Evolutionary conservation across 108 stramenopile species (phyloP), one percentile per base, ranked within the genome.

Genomic region (Chaetoceros tenuissimus): DNA sequence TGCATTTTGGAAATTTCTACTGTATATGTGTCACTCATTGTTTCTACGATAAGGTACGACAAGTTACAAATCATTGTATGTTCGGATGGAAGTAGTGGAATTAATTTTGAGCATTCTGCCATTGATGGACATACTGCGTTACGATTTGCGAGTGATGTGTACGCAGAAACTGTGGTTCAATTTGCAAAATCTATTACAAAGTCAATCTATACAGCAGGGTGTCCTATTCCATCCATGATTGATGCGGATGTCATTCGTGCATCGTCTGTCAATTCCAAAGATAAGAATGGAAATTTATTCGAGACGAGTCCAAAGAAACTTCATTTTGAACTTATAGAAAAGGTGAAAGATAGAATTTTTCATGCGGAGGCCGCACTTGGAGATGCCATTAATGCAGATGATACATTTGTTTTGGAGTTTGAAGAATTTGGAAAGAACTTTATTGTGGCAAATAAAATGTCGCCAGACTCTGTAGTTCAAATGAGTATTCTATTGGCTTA

Each of bases 61-160:
- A 92, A 92, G 67, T 57, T 92, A 13, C 91, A 92, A 72, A 59
- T 88, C 2, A 79, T 76, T 50, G 75, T 79, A 10, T 68, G 72
- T 34, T 65, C 52, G 2, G 78, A 80, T 29, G 76, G 78, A 23
- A 74, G 57, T 31, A 60, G 70, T 26, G 77, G 78, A 23, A 31
- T 90, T 63, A 91, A 91, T 66, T 91, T 91, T 77, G 86, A 87
- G 73, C 90, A 92, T 53, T 81, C 81, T 47, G 83, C 87, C 17
- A 85, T 93, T 51, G 92, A 93, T 61, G 92, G 92, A 0, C 92
- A 93, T 69, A 93, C 87, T 0, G 86, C 86, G 1, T 48, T 93
- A 51, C 64, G 92, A 46, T 89, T 85, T 63, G 92, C 85, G 28
- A 79, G 76, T 17, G 92, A 93, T 53, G 77, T 93, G 8, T 88